Evolutionary conservation across 2,329 filamentous ascomycete genomes (phyloP), one percentile per base, ranked within the genome.

Genomic region (Lecanicillium sp.): DNA sequence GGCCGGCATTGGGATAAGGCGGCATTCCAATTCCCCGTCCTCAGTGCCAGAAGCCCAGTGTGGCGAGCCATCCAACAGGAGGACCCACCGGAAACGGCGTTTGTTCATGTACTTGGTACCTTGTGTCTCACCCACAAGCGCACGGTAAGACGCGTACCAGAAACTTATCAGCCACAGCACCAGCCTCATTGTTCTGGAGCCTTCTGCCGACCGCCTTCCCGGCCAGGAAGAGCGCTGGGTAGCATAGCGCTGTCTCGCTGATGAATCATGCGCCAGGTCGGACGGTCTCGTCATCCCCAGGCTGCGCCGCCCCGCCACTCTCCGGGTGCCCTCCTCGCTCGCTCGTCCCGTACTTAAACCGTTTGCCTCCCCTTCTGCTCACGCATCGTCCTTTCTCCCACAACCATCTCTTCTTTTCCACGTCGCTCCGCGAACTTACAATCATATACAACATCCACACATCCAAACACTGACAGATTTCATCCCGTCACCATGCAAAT

Each of bases 401-500:
- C 27, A 48, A 48, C 43, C 48, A 56, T 46, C 52, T 54, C 45
- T 40, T 48, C 44, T 48, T 36, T 48, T 23, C 29, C 24, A 35
- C 49, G 42, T 29, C 51, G 32, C 44, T 42, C 52, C 50, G 35
- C 47, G 19, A n/a, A 15, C 19, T 11, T 15, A 20, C 8, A n/a
- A 19, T 10, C 27, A 23, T 35, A 4, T 12, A 12, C 36, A 23
- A 44, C 12, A 37, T 42, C 49, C 45, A 47, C 33, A 51, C 20
- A 38, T 15, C 23, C 48, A 15, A 15, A 23, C 19, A 23, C 27
- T 30, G 43, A 23, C 44, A 19, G 32, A 47, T 27, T 40, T 47
- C 29, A 20, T 23, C 33, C 36, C 32, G 41, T 48, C 51, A 52
- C 44, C 70, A 94, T 95, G 90, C 90, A 95, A 80, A 95, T 96